Percentiles rank a stretch among this genome's conserved stretches.
phyloP scores from a whole-genome alignment of 2,329 filamentous ascomycete species.

The Geosmithia putterillii region DNA sequence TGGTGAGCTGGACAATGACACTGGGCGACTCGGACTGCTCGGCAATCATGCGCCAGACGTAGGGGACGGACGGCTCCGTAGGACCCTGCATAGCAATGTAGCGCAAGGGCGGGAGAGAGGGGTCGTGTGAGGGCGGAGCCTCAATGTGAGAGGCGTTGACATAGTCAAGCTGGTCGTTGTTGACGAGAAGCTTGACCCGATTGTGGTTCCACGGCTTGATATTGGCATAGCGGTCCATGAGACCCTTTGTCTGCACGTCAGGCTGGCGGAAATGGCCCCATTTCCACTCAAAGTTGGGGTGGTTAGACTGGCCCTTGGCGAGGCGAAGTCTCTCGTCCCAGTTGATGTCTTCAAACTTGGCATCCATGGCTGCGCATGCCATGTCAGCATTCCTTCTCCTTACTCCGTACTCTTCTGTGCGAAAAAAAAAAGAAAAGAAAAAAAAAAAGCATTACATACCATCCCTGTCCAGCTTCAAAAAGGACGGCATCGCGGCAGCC shows the following conservation, averaged over 20 bases:
- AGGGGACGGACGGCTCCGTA: conserved; percentile 59
- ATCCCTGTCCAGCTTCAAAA: conserved; percentile 21
- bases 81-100: conserved; percentile 96
- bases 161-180: conserved; percentile 61
- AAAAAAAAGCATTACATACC: too few relatives aligned
- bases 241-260: conserved; percentile 13
- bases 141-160: conserved; percentile 70
- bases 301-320: conserved; percentile 15
- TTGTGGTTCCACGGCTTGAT: conserved; percentile 86
- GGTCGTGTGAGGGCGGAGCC: conserved; percentile 31
- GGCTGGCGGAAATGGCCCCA: conserved; percentile 23
- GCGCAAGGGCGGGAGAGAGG: conserved; percentile 27
- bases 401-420: too few relatives aligned
- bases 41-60: conserved; percentile 94
- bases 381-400: not conserved
- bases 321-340: conserved; percentile 40
- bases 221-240: conserved; percentile 74
- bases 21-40: conserved; percentile 60
- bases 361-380: conserved; percentile 27
- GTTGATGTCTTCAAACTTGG: conserved; percentile 38
- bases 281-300: conserved; percentile 15
- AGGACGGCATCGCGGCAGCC: conserved; percentile 20
- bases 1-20: conserved; percentile 90
- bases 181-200: conserved; percentile 68
- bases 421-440: too few relatives aligned